Evolutionary conservation across 345 rosid genomes (phyloP), one percentile per base, ranked within the genome.

Genomic region (Raphanus sativus): DNA sequence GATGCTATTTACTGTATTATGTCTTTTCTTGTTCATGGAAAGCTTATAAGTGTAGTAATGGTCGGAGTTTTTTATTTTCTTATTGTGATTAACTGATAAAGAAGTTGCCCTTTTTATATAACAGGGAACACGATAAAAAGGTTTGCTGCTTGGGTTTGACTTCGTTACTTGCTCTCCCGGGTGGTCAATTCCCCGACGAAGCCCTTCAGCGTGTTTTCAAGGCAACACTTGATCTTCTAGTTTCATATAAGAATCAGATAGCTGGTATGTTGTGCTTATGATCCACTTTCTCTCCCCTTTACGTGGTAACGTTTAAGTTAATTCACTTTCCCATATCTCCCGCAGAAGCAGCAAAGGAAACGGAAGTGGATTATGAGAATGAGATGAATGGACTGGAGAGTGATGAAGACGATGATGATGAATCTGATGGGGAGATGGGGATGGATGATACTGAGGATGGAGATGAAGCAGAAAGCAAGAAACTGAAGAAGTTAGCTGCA

Each of bases 81-180:
- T 55, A 65, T 13, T 78, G 61, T 45, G 65, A 34, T 59, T 65
- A 69, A 70, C 61, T 60, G 64, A 65, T 48, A 25, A 34, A 32
- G 26, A 6, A n/a, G 48, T 75, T 54, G 62, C 69, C 52, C 45
- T 68, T 71, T 54, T 66, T 17, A 36, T 17, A 36, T 77, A 65
- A 59, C 91, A 96, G 99, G 89, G 98, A 88, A 73, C 93, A 96
- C 71, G 95, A 89, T 78, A 96, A 96, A 82, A 96, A 96, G 84
- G 94, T 96, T 61, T 96, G 99, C 85, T 91, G 97, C 85, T 84
- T 96, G 89, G 99, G 99, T 30, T 85, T 96, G 88, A 87, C 88
- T 29, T 88, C 99, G 70, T 83, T 96, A 56, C 89, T 96, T 70
- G 87, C 85, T 61, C 97, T 96, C 69, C 94, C 99, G 8, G 89